Percentiles rank a stretch among this genome's conserved stretches.
These are phyloP conservation scores for Cystobasidium tubakii DNA, from an alignment of 768 basidiomycete species.

Conservation along the genomic window DNA sequence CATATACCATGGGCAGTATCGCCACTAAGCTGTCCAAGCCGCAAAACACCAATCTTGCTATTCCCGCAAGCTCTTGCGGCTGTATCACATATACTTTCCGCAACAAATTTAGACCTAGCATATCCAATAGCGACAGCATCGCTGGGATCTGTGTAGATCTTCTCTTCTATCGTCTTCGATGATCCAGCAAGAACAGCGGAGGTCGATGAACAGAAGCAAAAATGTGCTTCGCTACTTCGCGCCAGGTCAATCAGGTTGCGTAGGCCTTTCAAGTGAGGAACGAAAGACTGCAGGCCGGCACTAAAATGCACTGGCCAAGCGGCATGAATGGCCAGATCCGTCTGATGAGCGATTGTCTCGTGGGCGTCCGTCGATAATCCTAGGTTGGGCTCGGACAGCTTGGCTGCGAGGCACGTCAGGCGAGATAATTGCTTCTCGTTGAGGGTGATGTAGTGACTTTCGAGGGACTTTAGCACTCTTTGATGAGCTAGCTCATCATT, in stretches of 20 bases:
- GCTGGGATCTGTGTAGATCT: conserved; percentile 42
- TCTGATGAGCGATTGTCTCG: background rate
- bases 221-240: conserved; percentile 19
- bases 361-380: conserved; percentile 42
- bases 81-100: conserved; percentile 45
- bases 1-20: conserved; percentile 47
- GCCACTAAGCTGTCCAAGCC: conserved; percentile 49
- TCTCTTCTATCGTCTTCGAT: conserved; percentile 39
- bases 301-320: conserved; percentile 35
- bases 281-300: conserved; percentile 21
- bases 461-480: conserved; percentile 37
- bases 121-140: conserved; percentile 48
- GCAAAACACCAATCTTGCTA: conserved; percentile 39
- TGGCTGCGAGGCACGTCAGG: conserved; percentile 32
- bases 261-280: conserved; percentile 37
- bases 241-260: conserved; percentile 35
- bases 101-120: conserved; percentile 49
- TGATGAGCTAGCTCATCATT: conserved; percentile 38
- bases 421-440: background rate
- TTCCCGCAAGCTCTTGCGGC: conserved; percentile 37
- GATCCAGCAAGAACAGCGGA: conserved; percentile 45
- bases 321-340: conserved; percentile 30
- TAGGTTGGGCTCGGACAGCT: conserved; percentile 37
- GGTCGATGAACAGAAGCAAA: conserved; percentile 49
- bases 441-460: conserved; percentile 9